Base-by-base conservation (phyloP, 306 rosid genomes). In the Prunus kanzakura region DNA sequence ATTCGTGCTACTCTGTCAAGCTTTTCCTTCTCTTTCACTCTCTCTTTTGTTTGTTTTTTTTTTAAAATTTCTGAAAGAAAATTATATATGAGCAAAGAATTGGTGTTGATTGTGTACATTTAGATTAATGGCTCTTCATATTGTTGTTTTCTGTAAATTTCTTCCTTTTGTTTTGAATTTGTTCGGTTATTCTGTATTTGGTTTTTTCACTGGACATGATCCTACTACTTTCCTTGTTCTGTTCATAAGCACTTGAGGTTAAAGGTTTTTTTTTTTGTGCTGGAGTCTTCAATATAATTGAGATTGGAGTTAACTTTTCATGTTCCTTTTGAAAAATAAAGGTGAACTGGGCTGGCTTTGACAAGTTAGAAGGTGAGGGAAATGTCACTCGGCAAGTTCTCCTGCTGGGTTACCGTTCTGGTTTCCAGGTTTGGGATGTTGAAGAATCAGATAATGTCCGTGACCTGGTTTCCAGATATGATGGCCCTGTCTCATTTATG, bases 361-460 rank as follows among this genome's bases (percentile, higher is more conserved):
- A 96, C 88, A 83, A 84, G 84, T 81, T 92, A 87, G 99, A 96
- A 89, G 73, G 84, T n/a, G 90, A 84, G 78, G 90, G 88, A 67
- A 87, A 74, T 52, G 67, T 75, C 78, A 64, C 61, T 78, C 90
- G 87, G 47, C 88, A 81, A 84, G 98, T 91, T 67, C 97, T 96
- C 52, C 90, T 96, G 79, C 87, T 96, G 75, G 98, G 98, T 49
- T 92, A 86, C 77, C 89, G 80, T 54, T 92, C 93, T 57, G 99
- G 99, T 75, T 96, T 95, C 88, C 98, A 93, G 81, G 93, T 96
- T 82, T 96, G 98, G 99, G 96, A 89, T 84, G 98, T 96, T 50
- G 97, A 96, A 84, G 97, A 96, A 84, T 94, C 98, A 35, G 83
- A 88, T 58, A 91, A 91, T 84, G 91, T 96, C 52, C 89, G 86